A percentile compares a stretch with the other conserved stretches of the same genome.
Evolutionary conservation across 164 flowering plant genomes (phyloP).

Genomic region (Protea cynaroides): DNA sequence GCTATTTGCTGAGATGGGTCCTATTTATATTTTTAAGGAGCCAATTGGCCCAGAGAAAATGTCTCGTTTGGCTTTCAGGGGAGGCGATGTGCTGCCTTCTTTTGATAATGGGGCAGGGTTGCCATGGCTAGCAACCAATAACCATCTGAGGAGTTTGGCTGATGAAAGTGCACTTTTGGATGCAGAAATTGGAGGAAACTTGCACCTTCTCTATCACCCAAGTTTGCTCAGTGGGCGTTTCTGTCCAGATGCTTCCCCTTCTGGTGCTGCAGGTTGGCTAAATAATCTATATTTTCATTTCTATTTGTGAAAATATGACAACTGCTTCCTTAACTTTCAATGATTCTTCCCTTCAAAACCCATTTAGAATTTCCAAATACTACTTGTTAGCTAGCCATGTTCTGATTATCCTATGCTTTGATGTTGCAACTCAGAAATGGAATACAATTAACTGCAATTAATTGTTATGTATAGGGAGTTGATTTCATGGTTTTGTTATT

Average conservation of each 20-base stretch:
- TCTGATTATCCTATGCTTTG: too few species aligned
- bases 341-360: neutral
- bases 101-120: constrained; percentile 88
- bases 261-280: constrained; percentile 78
- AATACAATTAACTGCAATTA: too few species aligned
- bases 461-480: too few species aligned
- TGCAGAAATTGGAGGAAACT: constrained; percentile 77
- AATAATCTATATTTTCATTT: constrained; percentile 6
- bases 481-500: too few species aligned
- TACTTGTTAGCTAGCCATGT: too few species aligned
- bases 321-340: neutral
- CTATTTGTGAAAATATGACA: neutral
- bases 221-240: constrained; percentile 83
- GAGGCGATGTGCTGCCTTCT: constrained; percentile 90
- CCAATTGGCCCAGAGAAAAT: constrained; percentile 91
- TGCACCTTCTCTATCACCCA: constrained; percentile 95
- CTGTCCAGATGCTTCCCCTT: constrained; percentile 99
- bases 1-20: constrained; percentile 99
- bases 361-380: too few species aligned
- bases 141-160: constrained; percentile 51
- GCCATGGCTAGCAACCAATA: constrained; percentile 80
- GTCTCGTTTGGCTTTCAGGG: constrained; percentile 88
- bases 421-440: too few species aligned
- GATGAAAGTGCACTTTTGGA: constrained; percentile 77
- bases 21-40: constrained; percentile 91